phyloP scores from a whole-genome alignment of 2,329 filamentous ascomycete genomes.

The Beauveria sp. region DNA sequence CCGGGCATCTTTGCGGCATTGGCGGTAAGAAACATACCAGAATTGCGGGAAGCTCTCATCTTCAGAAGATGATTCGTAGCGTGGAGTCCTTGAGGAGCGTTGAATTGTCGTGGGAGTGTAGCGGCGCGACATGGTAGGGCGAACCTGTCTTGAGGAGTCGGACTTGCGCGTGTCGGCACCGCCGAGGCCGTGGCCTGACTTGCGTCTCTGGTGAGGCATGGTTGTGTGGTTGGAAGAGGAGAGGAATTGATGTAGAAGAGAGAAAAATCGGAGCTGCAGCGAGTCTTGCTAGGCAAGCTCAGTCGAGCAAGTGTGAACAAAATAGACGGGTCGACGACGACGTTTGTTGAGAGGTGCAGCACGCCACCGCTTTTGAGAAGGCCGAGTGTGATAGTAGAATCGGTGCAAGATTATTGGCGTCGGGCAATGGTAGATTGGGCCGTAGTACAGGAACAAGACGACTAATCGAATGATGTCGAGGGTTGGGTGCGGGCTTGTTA shows the following conservation, averaged over 20 bases:
- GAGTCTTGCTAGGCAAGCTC: neutral
- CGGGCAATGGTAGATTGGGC: constrained; percentile 9
- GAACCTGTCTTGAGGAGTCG: constrained; percentile 38
- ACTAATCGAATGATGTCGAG: neutral
- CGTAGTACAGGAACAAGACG: constrained; percentile 4
- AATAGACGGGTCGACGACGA: neutral
- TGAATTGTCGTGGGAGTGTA: constrained; percentile 41
- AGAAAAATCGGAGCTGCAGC: neutral
- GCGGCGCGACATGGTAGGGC: constrained; percentile 38
- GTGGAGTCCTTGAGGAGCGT: constrained; percentile 43
- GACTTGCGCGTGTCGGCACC: constrained; percentile 49
- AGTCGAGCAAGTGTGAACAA: neutral
- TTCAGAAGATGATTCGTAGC: constrained; percentile 46
- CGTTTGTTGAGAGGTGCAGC: neutral
- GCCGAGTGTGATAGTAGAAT: neutral
- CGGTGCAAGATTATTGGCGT: constrained; percentile 1
- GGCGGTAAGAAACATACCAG: constrained; percentile 42
- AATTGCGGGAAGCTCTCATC: constrained; percentile 59
- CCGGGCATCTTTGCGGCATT: constrained; percentile 9
- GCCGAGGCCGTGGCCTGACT: constrained; percentile 48
- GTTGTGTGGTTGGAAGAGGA: constrained; percentile 5
- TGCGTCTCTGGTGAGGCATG: constrained; percentile 52
- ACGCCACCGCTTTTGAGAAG: constrained; percentile 1
- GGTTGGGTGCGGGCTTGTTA: neutral
- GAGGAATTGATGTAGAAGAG: neutral